A percentile compares a stretch with the other conserved stretches of the same genome.
Conservation (phyloP, 2,329 filamentous ascomycete genomes). For the Aspergillus sp. region DNA sequence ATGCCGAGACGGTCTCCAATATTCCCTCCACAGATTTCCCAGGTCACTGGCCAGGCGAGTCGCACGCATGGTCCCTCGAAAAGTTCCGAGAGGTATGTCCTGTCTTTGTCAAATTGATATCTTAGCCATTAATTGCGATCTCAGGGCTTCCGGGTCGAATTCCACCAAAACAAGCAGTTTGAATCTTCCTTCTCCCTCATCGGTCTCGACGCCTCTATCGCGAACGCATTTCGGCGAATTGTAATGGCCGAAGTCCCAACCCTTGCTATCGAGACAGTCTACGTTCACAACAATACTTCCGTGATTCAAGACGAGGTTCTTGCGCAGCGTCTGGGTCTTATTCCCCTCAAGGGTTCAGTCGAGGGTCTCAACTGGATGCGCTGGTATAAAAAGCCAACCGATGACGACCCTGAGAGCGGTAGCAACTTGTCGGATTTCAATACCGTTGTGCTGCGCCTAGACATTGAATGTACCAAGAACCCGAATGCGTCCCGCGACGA, state of each 20-base stretch:
- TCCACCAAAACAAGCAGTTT: slow-evolving; percentile 79
- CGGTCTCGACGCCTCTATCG: slow-evolving; percentile 87
- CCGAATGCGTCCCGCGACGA: slow-evolving; percentile 71
- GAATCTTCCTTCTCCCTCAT: slow-evolving; percentile 89
- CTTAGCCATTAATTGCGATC: slow-evolving; percentile 1
- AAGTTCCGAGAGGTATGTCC: slow-evolving; percentile 65
- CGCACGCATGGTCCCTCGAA: slow-evolving; percentile 76
- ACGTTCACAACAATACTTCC: slow-evolving; percentile 93
- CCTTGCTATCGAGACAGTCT: slow-evolving; percentile 91
- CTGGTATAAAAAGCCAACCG: slow-evolving; percentile 76
- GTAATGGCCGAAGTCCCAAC: slow-evolving; percentile 93
- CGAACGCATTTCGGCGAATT: slow-evolving; percentile 97
- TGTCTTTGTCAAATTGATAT: neutral
- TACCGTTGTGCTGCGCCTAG: slow-evolving; percentile 77
- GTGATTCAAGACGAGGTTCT: slow-evolving; percentile 98
- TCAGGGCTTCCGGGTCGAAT: slow-evolving; percentile 73
- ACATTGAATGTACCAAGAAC: slow-evolving; percentile 81
- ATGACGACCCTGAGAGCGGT: slow-evolving; percentile 60
- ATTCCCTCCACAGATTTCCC: slow-evolving; percentile 91
- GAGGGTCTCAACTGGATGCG: slow-evolving; percentile 80
- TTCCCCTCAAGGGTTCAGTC: slow-evolving; percentile 81
- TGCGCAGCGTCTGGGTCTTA: slow-evolving; percentile 83
- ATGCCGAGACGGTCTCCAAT: slow-evolving; percentile 87
- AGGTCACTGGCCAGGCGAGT: slow-evolving; percentile 85
- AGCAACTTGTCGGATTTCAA: slow-evolving; percentile 74